Evolutionary conservation across 2,329 filamentous ascomycete genomes (phyloP), one percentile per base, ranked within the genome.

Genomic region (Trichoderma gracile): DNA sequence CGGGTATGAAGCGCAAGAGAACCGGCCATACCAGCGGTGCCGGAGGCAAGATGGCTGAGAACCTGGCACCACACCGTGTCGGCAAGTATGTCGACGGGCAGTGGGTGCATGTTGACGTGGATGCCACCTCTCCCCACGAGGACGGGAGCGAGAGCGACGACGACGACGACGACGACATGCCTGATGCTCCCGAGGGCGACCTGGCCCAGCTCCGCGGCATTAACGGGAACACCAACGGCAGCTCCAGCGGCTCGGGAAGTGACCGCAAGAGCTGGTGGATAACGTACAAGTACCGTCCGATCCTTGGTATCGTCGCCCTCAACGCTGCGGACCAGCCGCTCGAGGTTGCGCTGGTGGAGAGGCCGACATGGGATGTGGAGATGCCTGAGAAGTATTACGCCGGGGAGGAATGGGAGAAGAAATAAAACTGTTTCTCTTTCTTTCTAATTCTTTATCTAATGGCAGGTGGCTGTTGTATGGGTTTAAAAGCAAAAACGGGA

Each of bases 281-380:
- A 74, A 96, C 93, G 5, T 93, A 90, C 82, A 96, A 96, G 77
- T 99, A 98, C 78, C 85, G 93, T 65, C 91, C 93, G n/a, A 93
- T 99, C 70, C 81, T 99, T 67, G 95, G 93, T 61, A 78, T 88
- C 43, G 82, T 86, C 42, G 79, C 81, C 49, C 76, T 83, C 67
- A 74, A 73, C 60, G 70, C 68, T 21, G 75, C 78, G 27, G 74
- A 74, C 69, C 66, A 76, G 70, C 76, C 79, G 12, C 78, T 90
- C 5, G 95, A 99, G 77, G 90, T 97, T 53, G 93, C 92, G 2
- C 80, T 98, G 58, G 87, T 98, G 15, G 94, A 98, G 80, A 82
- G 93, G 71, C 93, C 94, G 21, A 82, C 88, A 70, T 95, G 90
- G 87, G 91, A 96, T 76, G 81, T 93, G 66, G 89, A 93, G 68